These are phyloP conservation scores for Chlamydomonas sphaeroides DNA, from an alignment of 139 green algal species.

Conservation along the genomic window DNA sequence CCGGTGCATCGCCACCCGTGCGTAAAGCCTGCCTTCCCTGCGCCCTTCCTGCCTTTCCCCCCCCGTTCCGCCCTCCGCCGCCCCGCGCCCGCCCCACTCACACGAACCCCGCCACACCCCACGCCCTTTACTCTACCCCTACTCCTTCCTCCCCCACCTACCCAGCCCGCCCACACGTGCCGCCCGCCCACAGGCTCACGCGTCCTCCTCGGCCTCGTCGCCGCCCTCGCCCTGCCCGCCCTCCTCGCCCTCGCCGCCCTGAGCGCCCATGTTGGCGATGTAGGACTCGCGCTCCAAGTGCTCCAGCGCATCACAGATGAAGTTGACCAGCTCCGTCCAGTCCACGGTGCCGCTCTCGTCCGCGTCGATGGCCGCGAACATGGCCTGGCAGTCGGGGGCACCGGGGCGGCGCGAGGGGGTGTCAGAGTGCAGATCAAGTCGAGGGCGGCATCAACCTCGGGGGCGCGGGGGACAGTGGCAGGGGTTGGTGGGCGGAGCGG, in stretches of 20 bases:
- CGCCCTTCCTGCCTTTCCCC: too few relatives aligned
- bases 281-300: slow-evolving; percentile 63
- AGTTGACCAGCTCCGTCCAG: slow-evolving; percentile 68
- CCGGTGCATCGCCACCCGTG: too few relatives aligned
- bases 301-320: slow-evolving; percentile 69
- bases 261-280: slow-evolving; percentile 39
- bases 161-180: too few relatives aligned
- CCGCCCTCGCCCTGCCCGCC: background rate
- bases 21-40: too few relatives aligned
- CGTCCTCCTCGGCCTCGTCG: background rate
- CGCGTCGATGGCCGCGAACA: slow-evolving; percentile 62
- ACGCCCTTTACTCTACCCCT: too few relatives aligned
- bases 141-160: too few relatives aligned
- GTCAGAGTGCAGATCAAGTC: background rate
- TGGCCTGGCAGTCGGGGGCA: slow-evolving; percentile 29
- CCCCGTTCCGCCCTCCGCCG: too few relatives aligned
- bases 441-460: background rate
- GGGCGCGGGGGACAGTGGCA: too few relatives aligned
- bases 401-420: background rate
- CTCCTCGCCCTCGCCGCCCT: background rate
- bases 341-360: slow-evolving; percentile 60
- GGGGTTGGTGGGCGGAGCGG: too few relatives aligned
- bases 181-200: too few relatives aligned
- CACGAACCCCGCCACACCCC: too few relatives aligned
- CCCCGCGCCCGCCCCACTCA: too few relatives aligned